A percentile compares a stretch with the other conserved stretches of the same genome.
phyloP scores from a whole-genome alignment of 2,329 filamentous ascomycete species.

The Colletotrichum liaoningense region DNA sequence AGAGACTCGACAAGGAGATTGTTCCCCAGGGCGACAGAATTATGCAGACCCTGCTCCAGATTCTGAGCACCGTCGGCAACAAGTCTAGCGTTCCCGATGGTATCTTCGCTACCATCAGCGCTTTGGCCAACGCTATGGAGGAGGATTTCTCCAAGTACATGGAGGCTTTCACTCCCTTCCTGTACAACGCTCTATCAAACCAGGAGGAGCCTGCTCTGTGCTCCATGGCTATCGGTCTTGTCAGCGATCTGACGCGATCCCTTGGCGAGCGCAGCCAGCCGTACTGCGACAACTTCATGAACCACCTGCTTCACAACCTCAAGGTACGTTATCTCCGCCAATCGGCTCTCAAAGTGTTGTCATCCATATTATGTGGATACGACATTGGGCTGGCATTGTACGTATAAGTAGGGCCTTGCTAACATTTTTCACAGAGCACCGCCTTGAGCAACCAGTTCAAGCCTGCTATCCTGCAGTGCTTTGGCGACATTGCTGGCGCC shows the following conservation, averaged over 20 bases:
- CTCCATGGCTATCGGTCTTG: conserved; percentile 96
- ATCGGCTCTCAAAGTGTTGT: conserved; percentile 19
- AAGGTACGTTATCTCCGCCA: conserved; percentile 65
- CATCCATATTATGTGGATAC: conserved; percentile 4
- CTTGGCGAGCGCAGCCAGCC: conserved; percentile 91
- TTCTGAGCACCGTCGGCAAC: conserved; percentile 79
- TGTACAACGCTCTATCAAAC: conserved; percentile 94
- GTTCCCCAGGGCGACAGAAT: conserved; percentile 91
- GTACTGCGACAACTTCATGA: conserved; percentile 98
- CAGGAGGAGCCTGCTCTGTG: conserved; percentile 95
- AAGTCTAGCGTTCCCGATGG: conserved; percentile 97
- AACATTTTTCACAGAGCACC: conserved; percentile 70
- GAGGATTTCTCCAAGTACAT: conserved; percentile 97
- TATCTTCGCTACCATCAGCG: conserved; percentile 90
- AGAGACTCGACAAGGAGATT: conserved; percentile 91
- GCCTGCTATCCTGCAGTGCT: conserved; percentile 96
- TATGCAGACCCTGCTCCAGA: conserved; percentile 88
- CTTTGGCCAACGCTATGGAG: conserved; percentile 91
- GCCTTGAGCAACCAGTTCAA: conserved; percentile 96
- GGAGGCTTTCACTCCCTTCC: conserved; percentile 91
- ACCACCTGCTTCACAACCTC: conserved; percentile 92
- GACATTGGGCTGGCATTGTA: conserved; percentile 1
- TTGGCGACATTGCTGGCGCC: conserved; percentile 95
- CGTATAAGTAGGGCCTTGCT: conserved; percentile 38
- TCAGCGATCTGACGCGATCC: conserved; percentile 95